Conservation (phyloP, 78 protist genomes). For the Dictyostelium brefeldianum region DNA sequence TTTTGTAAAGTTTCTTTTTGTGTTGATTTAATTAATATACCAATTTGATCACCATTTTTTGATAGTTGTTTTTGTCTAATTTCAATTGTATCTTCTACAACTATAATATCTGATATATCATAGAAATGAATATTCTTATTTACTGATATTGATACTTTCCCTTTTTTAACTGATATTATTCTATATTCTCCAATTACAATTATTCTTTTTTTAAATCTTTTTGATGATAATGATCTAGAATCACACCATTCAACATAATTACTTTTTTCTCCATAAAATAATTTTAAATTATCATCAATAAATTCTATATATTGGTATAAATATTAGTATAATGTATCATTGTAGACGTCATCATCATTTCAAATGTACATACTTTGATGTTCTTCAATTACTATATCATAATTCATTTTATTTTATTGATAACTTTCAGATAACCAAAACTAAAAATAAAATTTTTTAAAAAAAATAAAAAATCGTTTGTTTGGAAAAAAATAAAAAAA, state of each 20-base stretch:
- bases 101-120: slow-evolving; percentile 35
- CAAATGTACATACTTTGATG: slow-evolving; percentile 2
- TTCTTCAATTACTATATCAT: neutral
- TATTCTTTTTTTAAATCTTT: slow-evolving; percentile 46
- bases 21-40: slow-evolving; percentile 33
- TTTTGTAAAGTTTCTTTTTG: slow-evolving; percentile 38
- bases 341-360: too few species aligned
- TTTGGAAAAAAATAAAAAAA: neutral
- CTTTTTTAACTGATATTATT: slow-evolving; percentile 28
- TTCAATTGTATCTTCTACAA: slow-evolving; percentile 42
- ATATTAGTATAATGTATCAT: neutral
- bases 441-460: too few species aligned
- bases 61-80: slow-evolving; percentile 16
- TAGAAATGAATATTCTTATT: slow-evolving; percentile 39
- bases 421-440: too few species aligned
- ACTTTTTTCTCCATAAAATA: neutral
- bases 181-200: slow-evolving; percentile 31
- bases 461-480: neutral
- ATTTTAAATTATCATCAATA: slow-evolving; percentile 15
- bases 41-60: slow-evolving; percentile 28
- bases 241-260: slow-evolving; percentile 50
- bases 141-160: slow-evolving; percentile 25
- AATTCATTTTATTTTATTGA: neutral
- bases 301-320: neutral
- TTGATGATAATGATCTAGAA: slow-evolving; percentile 40